Evolutionary conservation across 495 filamentous ascomycete species (phyloP), one percentile per base, ranked within the genome.

Genomic region (Aspergillus olivimuriae): DNA sequence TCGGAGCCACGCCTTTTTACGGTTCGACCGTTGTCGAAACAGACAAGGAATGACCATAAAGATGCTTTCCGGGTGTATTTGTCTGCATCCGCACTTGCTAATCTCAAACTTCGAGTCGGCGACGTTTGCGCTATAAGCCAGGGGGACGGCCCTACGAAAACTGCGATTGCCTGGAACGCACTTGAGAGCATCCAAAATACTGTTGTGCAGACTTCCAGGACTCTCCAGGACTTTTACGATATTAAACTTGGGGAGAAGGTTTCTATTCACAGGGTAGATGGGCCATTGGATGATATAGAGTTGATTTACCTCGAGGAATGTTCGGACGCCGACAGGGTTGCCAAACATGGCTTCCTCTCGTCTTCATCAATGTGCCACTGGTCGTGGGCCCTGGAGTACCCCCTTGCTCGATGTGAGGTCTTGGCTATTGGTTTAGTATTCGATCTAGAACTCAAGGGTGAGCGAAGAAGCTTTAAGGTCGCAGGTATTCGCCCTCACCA

Each of bases 41-140:
- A 75, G 53, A 64, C 72, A 34, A 63, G 69, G 34, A 66, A 68
- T 39, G 77, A 76, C 43, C 65, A 68, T 48, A 72, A 74, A 59
- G 77, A 79, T 56, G 71, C 74, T 9, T 84, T 85, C 50, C 74
- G 82, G 26, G 63, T 90, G 34, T 78, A 84, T 51, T 66, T 90
- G 15, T 78, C 78, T n/a, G 71, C 74, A 30, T 76, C 82, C 10
- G 76, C 76, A 18, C 64, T 90, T 8, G 70, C 79, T 35, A 58
- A 69, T 22, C 66, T 86, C 6, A 75, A 75, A 43, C 66, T 87
- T 18, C 69, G 74, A 34, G 65, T 75, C 21, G 86, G 82, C 26
- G 75, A 83, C 48, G 47, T 71, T 1, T 80, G 82, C 47, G 68
- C 46, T 11, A 37, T 88, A 23, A 71, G 69, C 48, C 74, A 58